A percentile compares a stretch with the other conserved stretches of the same genome.
Conservation (phyloP, 331 rosid genomes). For the Stylosanthes scabra region DNA sequence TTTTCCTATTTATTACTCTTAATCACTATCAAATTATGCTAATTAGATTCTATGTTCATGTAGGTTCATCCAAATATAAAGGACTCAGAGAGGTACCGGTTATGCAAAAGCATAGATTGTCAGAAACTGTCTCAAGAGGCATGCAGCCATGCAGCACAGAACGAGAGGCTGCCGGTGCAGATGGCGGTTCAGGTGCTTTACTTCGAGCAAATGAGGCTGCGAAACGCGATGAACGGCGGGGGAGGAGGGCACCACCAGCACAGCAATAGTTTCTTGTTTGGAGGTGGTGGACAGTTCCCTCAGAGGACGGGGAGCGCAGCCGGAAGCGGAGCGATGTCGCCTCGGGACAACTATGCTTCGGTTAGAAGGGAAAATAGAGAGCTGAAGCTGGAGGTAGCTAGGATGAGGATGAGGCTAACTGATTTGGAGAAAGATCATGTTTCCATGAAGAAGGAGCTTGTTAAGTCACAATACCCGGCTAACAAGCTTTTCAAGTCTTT, state of each 20-base stretch:
- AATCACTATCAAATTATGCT: background rate
- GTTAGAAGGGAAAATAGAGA: conserved; percentile 96
- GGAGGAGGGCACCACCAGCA: conserved; percentile 29
- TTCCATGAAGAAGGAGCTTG: conserved; percentile 94
- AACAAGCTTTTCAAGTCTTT: conserved; percentile 79
- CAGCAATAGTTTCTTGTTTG: conserved; percentile 70
- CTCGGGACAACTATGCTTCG: conserved; percentile 93
- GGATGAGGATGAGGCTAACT: conserved; percentile 97
- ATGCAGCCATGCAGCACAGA: conserved; percentile 99
- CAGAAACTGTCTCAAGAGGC: conserved; percentile 97
- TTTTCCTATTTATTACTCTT: conserved; percentile 4
- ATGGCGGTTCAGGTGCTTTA: conserved; percentile 95
- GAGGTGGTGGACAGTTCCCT: conserved; percentile 74
- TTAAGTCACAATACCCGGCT: conserved; percentile 75
- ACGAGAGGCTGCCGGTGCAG: conserved; percentile 93
- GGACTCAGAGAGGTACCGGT: conserved; percentile 81
- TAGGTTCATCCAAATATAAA: conserved; percentile 91
- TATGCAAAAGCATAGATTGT: conserved; percentile 92
- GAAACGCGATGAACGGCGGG: conserved; percentile 97
- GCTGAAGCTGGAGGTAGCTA: conserved; percentile 94
- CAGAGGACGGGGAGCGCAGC: conserved; percentile 93
- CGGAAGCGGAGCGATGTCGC: conserved; percentile 96
- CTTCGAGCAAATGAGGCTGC: conserved; percentile 95
- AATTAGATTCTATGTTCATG: background rate
- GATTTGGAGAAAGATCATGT: conserved; percentile 98